A percentile compares a stretch with the other conserved stretches of the same genome.
phyloP scores from a whole-genome alignment of 768 basidiomycete genomes.

The Russula dissimulans region DNA sequence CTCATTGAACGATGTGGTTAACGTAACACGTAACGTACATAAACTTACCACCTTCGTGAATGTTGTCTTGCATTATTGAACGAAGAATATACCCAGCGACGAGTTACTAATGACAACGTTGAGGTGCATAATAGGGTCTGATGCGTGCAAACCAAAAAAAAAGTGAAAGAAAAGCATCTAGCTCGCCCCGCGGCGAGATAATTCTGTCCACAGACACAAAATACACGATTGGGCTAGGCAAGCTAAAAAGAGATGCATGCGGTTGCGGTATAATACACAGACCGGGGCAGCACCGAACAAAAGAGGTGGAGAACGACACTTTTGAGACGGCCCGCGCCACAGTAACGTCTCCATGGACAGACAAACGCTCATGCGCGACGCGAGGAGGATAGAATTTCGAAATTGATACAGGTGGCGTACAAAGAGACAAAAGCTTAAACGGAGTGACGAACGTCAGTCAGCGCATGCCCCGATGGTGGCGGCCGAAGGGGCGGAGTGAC shows the following conservation, averaged over 20 bases:
- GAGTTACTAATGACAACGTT: not conserved
- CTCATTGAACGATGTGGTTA: too few species aligned
- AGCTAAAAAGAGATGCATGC: not conserved
- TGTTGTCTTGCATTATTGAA: too few species aligned
- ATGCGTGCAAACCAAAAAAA: not conserved
- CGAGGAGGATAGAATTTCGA: not conserved
- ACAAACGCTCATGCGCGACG: conserved; percentile 7
- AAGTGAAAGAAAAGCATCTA: not conserved
- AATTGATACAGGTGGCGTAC: conserved; percentile 17
- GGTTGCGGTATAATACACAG: conserved; percentile 8
- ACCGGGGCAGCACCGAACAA: not conserved
- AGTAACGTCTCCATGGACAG: not conserved
- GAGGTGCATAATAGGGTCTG: not conserved
- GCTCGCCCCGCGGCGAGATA: too few species aligned
- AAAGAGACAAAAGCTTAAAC: conserved; percentile 10
- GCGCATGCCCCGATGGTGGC: not conserved
- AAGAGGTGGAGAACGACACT: not conserved
- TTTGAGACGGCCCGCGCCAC: not conserved
- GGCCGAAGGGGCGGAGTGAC: not conserved
- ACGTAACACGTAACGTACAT: not conserved
- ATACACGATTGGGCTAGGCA: not conserved
- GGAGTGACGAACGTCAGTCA: not conserved
- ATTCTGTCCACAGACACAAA: conserved; percentile 1
- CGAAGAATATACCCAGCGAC: conserved; percentile 9
- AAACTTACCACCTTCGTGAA: not conserved